Base-by-base conservation (phyloP, 139 green algal species). In the Bryopsis sp. region DNA sequence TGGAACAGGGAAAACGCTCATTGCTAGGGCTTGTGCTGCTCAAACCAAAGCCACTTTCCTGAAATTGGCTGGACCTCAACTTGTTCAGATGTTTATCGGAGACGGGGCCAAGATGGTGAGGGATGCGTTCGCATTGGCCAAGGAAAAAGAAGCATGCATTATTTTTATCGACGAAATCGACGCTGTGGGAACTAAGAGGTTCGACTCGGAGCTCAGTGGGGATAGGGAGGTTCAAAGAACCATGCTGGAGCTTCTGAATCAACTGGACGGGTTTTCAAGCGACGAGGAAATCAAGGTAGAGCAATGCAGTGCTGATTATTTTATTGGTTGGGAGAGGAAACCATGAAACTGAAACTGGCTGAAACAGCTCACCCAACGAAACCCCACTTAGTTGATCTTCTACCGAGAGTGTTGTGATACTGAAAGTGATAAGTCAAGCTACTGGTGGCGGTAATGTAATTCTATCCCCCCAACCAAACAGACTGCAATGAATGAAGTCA, bases 161-260 rank as follows among this genome's bases (percentile, higher is more conserved):
- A 99, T 99, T 75, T 99, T 99, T 85, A 99, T 99, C 61, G 94
- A 99, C 59, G 94, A 99, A 81, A 90, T 96, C 39, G 86, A 96
- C 68, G 85, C 89, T 46, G 90, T 61, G 61, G 89, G 94, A 61
- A 99, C 94, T 11, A 99, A 97, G 82, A 85, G 94, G 35, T 96
- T 97, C 72, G 94, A 97, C 80, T 88, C 74, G 29, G 94, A 99
- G 76, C 76, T 96, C 32, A 89, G 72, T 47, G 92, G 92, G 15
- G 92, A 97, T 74, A 76, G 91, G 0, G 92, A 98, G 85, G 92
- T 98, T 67, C 93, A 98, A 80, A 85, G 93, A 36, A 98, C 92
- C 36, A 98, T 98, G 93, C 85, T 98, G 15, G 93, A 98, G 85
- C 81, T 98, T 61, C 83, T 98, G 37, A 97, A 96, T 76, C 93